These are phyloP conservation scores for Gossypium thurberi DNA, from an alignment of 345 rosid species.

Conservation along the genomic window DNA sequence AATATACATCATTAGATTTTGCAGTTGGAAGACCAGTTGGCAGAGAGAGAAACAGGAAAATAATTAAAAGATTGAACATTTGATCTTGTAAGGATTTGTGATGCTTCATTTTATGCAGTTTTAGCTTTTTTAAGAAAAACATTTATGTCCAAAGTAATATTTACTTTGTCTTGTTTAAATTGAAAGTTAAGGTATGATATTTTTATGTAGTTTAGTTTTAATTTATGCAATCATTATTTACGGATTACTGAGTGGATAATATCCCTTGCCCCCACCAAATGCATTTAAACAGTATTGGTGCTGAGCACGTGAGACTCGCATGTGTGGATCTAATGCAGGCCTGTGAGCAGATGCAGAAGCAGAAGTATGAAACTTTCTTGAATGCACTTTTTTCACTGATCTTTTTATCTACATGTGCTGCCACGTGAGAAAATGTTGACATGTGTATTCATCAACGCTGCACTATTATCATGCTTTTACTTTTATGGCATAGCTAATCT, in stretches of 20 bases:
- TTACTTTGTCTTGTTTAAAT: neutral
- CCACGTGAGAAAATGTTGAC: neutral
- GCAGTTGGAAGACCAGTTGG: neutral
- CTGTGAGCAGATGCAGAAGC: slow-evolving; percentile 25
- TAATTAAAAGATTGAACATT: neutral
- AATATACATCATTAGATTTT: neutral
- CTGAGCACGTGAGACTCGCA: slow-evolving; percentile 40
- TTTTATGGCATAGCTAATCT: neutral
- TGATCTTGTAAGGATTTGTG: neutral
- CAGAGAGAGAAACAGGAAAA: slow-evolving; percentile 1
- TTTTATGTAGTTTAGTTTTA: neutral
- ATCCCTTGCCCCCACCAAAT: neutral
- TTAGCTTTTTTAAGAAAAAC: neutral
- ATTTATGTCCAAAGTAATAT: neutral
- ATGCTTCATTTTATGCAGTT: neutral
- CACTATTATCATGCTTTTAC: neutral
- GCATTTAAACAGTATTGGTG: slow-evolving; percentile 34
- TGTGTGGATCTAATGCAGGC: slow-evolving; percentile 30
- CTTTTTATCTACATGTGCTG: slow-evolving; percentile 1
- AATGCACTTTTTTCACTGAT: neutral
- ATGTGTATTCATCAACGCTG: neutral
- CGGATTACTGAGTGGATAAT: neutral
- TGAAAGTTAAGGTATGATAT: neutral
- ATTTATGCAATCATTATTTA: neutral
- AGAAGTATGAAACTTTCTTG: slow-evolving; percentile 26